Evolutionary conservation across 768 basidiomycete species (phyloP).

Genomic region (Pholiota conissans): DNA sequence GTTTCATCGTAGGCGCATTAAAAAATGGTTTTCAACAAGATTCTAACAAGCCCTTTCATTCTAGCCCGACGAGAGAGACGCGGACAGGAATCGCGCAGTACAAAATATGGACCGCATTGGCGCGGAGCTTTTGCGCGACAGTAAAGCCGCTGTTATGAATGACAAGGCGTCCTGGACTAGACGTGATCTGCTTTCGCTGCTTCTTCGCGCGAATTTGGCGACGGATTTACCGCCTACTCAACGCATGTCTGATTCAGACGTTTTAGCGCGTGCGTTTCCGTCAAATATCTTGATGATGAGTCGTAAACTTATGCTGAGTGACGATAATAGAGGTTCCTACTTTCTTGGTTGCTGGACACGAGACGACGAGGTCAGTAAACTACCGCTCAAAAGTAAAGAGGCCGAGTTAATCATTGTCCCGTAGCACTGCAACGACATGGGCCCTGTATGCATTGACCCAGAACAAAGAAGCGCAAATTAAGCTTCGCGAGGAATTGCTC

Average conservation of each 20-base stretch:
- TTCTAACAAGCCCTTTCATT: too few relatives aligned
- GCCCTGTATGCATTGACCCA: conserved; percentile 55
- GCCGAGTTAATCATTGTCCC: not conserved
- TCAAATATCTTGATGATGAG: not conserved
- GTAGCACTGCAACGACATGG: conserved; percentile 55
- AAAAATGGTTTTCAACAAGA: too few relatives aligned
- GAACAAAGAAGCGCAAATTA: conserved; percentile 47
- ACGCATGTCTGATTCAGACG: conserved; percentile 60
- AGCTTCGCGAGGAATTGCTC: conserved; percentile 59
- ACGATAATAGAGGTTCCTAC: conserved; percentile 53
- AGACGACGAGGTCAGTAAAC: conserved; percentile 48
- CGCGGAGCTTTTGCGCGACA: conserved; percentile 44
- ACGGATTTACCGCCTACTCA: conserved; percentile 56
- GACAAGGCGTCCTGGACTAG: conserved; percentile 27
- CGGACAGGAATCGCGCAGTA: conserved; percentile 28
- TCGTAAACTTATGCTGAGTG: not conserved
- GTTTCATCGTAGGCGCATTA: conserved; percentile 32
- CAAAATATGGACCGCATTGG: conserved; percentile 52
- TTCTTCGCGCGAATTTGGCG: conserved; percentile 65
- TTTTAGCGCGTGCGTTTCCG: conserved; percentile 48
- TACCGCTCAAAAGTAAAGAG: not conserved
- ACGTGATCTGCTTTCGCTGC: conserved; percentile 60
- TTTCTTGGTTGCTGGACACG: conserved; percentile 60
- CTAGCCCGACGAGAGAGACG: conserved; percentile 33
- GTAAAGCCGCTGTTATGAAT: conserved; percentile 37